phyloP scores from a whole-genome alignment of 345 rosid species.

The Linum trigynum region DNA sequence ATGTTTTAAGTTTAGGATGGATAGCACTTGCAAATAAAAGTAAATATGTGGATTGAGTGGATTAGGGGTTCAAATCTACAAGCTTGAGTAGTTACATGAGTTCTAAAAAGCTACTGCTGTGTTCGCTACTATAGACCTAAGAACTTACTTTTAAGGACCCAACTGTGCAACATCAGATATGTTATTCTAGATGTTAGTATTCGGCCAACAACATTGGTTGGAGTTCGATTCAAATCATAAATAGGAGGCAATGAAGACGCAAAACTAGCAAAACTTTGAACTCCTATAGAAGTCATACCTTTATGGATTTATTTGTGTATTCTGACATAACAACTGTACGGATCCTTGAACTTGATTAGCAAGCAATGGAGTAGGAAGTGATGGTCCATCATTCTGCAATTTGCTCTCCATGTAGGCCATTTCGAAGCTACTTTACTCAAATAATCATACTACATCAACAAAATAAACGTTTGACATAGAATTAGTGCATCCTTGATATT shows the following conservation, averaged over 20 bases:
- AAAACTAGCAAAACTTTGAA: slow-evolving; percentile 56
- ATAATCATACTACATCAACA: slow-evolving; percentile 59
- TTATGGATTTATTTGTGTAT: slow-evolving; percentile 31
- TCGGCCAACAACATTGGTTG: slow-evolving; percentile 41
- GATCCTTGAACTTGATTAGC: slow-evolving; percentile 61
- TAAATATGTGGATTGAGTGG: too few relatives aligned
- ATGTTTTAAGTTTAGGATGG: too few relatives aligned
- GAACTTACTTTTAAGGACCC: slow-evolving; percentile 37
- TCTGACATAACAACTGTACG: slow-evolving; percentile 51
- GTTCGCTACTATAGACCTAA: slow-evolving; percentile 52
- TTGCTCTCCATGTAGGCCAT: slow-evolving; percentile 77
- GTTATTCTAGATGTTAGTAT: slow-evolving; percentile 49
- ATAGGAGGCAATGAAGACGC: slow-evolving; percentile 52
- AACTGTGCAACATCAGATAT: slow-evolving; percentile 61
- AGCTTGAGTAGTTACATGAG: slow-evolving; percentile 55
- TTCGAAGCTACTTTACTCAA: slow-evolving; percentile 68
- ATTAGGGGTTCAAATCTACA: slow-evolving; percentile 13
- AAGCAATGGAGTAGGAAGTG: slow-evolving; percentile 40
- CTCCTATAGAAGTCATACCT: slow-evolving; percentile 44
- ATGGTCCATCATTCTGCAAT: slow-evolving; percentile 49
- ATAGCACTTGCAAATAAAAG: too few relatives aligned
- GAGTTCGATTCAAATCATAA: slow-evolving; percentile 43
- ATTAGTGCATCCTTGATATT: not conserved
- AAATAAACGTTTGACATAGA: slow-evolving; percentile 5
- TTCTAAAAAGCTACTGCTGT: slow-evolving; percentile 50